Base-by-base conservation (phyloP, 257 asterid genomes). In the Salvia hispanica region DNA sequence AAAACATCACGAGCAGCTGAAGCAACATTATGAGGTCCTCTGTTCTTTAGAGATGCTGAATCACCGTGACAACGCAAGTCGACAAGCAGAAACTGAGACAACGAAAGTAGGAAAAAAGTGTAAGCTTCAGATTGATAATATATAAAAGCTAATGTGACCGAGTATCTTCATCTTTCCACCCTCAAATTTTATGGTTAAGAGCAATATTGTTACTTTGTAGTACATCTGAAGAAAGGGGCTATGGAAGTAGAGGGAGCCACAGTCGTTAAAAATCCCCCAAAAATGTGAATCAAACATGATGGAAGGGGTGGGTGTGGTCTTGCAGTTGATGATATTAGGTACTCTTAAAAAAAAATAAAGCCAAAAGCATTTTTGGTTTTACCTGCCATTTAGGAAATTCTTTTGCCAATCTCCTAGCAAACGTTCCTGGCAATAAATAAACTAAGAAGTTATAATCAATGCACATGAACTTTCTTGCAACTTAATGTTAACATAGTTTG, bases 371-470 rank as follows among this genome's bases (percentile, higher is more conserved):
- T 33, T 11, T 14, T 50, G 64, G 72, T 11, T 21, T 34, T 70
- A 90, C 97, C 96, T 93, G 97, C 97, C 97, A 93, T 66, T 86
- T 88, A 37, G 97, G 99, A 76, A 90, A 93, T 79, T 90, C 99
- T 75, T 86, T 81, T 47, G 95, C 96, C 82, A 90, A 85, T 78
- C 99, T 85, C 84, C 85, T 77, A 37, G 96, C 92, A 83, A 90
- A 93, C 54, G 96, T 90, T 58, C 99, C 97, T 93, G 62, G 39
- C 59, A 62, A 39, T 43, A 44, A 33, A 65, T 58, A 64, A 62
- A 51, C 59, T 53, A 64, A 56, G 43, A 73, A 51, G 72, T 37
- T 47, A 46, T 44, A 50, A 14, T 10, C 5, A 67, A 69, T 16
- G 56, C 45, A 64, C 44, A 51, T 16, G 57, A 64, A 47, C 39